A percentile compares a stretch with the other conserved stretches of the same genome.
Conservation (phyloP, 345 rosid genomes). For the Murraya koenigii region DNA sequence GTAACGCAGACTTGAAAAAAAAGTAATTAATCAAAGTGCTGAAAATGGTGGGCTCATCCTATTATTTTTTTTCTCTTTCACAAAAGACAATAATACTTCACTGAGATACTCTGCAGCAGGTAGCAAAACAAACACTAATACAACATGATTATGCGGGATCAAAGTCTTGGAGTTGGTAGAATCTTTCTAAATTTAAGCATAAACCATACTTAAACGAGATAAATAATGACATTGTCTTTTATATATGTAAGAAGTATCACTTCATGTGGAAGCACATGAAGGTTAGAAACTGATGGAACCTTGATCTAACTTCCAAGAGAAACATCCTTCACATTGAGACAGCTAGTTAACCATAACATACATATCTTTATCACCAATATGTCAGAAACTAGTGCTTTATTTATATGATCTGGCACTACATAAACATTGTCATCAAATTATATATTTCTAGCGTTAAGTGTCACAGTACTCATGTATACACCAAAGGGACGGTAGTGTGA, state of each 20-base stretch:
- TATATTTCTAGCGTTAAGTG: neutral
- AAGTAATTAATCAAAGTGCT: neutral
- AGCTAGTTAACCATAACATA: neutral
- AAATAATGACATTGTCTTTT: neutral
- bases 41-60: neutral
- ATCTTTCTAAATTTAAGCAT: constrained; percentile 15
- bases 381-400: no score
- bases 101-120: constrained; percentile 21
- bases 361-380: neutral
- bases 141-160: constrained; percentile 1
- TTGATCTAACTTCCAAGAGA: neutral
- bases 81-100: neutral
- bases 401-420: no score
- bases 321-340: neutral
- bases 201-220: neutral
- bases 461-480: neutral
- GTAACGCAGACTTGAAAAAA: neutral
- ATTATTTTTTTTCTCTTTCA: neutral
- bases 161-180: constrained; percentile 21
- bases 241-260: constrained; percentile 4
- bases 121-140: neutral
- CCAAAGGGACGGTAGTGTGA: neutral
- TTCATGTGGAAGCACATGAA: constrained; percentile 26
- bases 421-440: neutral
- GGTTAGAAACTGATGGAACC: neutral